Evolutionary conservation across 768 basidiomycete genomes (phyloP).

Genomic region (Hortiboletus campestris): DNA sequence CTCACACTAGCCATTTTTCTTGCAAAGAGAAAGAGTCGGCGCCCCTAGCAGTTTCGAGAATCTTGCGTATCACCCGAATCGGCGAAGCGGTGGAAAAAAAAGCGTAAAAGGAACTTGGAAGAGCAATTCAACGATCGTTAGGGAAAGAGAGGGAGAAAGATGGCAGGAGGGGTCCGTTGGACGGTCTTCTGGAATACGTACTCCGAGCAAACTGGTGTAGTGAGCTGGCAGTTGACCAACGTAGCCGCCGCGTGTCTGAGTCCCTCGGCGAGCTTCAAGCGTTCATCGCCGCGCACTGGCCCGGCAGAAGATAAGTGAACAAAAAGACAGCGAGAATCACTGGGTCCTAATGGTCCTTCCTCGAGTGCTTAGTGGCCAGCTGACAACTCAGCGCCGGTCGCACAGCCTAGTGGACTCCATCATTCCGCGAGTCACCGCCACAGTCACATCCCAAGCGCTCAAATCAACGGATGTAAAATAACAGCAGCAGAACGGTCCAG

Average conservation of each 20-base stretch:
- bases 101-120: neutral
- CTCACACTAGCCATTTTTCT: slow-evolving; percentile 42
- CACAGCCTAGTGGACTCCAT: slow-evolving; percentile 11
- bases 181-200: slow-evolving; percentile 8
- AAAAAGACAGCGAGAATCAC: neutral
- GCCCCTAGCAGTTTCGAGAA: neutral
- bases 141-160: neutral
- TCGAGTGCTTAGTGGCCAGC: neutral
- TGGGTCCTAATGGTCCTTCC: neutral
- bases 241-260: slow-evolving; percentile 17
- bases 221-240: neutral
- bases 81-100: neutral
- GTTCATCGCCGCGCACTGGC: slow-evolving; percentile 17
- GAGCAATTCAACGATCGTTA: slow-evolving; percentile 1
- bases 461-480: slow-evolving; percentile 1
- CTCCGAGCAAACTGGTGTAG: neutral
- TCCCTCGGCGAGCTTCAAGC: slow-evolving; percentile 7
- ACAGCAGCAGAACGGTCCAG: neutral
- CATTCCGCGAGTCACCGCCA: neutral
- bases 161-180: neutral
- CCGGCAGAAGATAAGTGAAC: neutral
- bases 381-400: neutral
- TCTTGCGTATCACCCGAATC: slow-evolving; percentile 2
- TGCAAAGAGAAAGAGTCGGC: neutral
- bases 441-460: neutral